These are phyloP conservation scores for Stentor roeselii DNA, from an alignment of 73 alveolate genomes.

Conservation along the genomic window DNA sequence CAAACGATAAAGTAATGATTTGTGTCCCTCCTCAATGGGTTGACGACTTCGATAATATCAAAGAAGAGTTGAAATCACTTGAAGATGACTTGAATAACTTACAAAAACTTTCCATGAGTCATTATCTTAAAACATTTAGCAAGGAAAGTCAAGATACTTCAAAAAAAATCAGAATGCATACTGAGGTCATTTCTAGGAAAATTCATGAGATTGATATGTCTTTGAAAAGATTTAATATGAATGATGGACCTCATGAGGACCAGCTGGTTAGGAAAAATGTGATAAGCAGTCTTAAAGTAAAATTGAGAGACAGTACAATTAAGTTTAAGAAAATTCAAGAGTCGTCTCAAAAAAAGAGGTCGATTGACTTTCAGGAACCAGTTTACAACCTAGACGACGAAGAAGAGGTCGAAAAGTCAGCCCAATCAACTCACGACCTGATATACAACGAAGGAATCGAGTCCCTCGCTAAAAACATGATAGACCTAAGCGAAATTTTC, in stretches of 20 bases:
- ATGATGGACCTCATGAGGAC: not conserved
- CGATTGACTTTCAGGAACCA: not conserved
- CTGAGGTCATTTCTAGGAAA: not conserved
- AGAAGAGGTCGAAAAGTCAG: not conserved
- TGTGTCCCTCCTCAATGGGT: constrained; percentile 32
- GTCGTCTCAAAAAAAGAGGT: not conserved
- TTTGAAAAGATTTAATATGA: no score
- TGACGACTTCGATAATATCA: constrained; percentile 22
- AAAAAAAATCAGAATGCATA: not conserved
- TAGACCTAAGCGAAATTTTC: constrained; percentile 83
- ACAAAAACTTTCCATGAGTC: constrained; percentile 18
- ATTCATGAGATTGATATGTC: not conserved
- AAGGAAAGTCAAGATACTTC: not conserved
- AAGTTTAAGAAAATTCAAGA: not conserved
- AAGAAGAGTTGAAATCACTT: constrained; percentile 10
- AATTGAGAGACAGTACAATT: not conserved
- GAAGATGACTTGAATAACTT: constrained; percentile 13
- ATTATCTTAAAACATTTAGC: not conserved
- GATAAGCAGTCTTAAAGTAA: not conserved
- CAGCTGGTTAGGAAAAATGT: not conserved
- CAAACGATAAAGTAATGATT: not conserved
- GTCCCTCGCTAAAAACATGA: constrained; percentile 58
- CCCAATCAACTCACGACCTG: constrained; percentile 42
- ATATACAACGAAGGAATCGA: constrained; percentile 81
- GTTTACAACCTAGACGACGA: not conserved